These are phyloP conservation scores for Yarrowia deformans DNA, from an alignment of 805 yeast genomes.

Conservation along the genomic window DNA sequence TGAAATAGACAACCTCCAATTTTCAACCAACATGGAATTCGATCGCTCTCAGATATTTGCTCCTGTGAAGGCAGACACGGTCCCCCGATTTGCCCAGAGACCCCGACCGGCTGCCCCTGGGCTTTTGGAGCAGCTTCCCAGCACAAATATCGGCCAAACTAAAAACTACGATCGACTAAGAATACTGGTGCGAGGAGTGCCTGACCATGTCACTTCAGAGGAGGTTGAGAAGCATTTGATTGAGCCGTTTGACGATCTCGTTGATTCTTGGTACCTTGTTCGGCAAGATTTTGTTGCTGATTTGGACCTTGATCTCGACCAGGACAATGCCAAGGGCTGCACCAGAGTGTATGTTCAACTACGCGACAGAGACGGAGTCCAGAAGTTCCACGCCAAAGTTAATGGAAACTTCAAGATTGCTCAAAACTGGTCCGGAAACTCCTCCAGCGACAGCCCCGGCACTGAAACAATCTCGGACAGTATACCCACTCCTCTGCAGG, in stretches of 20 bases:
- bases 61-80: conserved; percentile 7
- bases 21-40: conserved; percentile 39
- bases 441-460: neutral
- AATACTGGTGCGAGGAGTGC: conserved; percentile 16
- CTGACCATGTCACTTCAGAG: conserved; percentile 4
- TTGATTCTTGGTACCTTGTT: conserved; percentile 29
- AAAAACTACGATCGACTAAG: conserved; percentile 21
- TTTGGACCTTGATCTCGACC: conserved; percentile 19
- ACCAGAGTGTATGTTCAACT: conserved; percentile 9
- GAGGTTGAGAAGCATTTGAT: conserved; percentile 6
- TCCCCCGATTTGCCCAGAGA: conserved; percentile 24
- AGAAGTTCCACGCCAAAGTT: conserved; percentile 1
- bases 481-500: neutral
- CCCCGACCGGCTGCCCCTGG: conserved; percentile 28
- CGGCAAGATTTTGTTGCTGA: conserved; percentile 28
- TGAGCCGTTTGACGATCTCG: neutral
- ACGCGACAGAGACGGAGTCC: neutral
- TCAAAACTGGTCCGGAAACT: neutral
- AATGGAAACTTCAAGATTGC: neutral
- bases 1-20: neutral
- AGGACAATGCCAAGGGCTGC: neutral
- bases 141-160: neutral
- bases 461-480: conserved; percentile 1
- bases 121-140: conserved; percentile 28
- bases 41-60: conserved; percentile 23